Evolutionary conservation across 1,284 basidiomycete genomes (phyloP), one percentile per base, ranked within the genome.

Genomic region (Papiliotrema nemorosa): DNA sequence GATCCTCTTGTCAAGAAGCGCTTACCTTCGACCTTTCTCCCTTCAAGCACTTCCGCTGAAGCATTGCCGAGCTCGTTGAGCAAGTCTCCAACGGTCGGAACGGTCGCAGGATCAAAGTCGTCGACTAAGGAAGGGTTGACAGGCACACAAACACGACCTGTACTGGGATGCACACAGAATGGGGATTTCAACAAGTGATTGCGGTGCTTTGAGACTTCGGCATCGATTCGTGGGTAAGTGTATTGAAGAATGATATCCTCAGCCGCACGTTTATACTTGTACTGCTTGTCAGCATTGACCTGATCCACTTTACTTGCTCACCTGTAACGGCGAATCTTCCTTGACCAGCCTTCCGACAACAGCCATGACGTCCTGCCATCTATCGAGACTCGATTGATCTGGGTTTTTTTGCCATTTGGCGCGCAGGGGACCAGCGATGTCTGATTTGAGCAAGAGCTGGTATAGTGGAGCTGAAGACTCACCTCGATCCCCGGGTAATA

Each of bases 151-250:
- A 99, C 84, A 36, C 92, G 83, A 1, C 93, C 93, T 1, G 96
- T 98, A 55, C 90, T 90, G 0, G 96, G 94, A 73, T 99, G 94
- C 0, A 98, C 80, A 68, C 92, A 96, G 74, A 99, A 98, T 0
- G 96, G 96, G 24, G 90, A 86, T 74, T 99, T 99, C 55, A 99
- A 83, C 78, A 99, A 81, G 77, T 99, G 96, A 76, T 98, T 98
- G 51, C 92, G 82, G 66, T 94, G 90, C 68, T 97, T 96, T 2
- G 92, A 93, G 14, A 99, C 94, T 72, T 98, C 94, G 5, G 90
- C 86, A 72, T 99, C 94, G 55, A 99, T 83, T 16, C 94, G 85
- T 2, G 96, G 94, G 71, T 98, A 98, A 0, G 90, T 94, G 74
- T 97, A 97, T 68, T 93, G 88, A 13, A 99, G 78, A 51, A 96